Evolutionary conservation across 2,329 filamentous ascomycete genomes (phyloP).

Genomic region (Aspergillus sp.): DNA sequence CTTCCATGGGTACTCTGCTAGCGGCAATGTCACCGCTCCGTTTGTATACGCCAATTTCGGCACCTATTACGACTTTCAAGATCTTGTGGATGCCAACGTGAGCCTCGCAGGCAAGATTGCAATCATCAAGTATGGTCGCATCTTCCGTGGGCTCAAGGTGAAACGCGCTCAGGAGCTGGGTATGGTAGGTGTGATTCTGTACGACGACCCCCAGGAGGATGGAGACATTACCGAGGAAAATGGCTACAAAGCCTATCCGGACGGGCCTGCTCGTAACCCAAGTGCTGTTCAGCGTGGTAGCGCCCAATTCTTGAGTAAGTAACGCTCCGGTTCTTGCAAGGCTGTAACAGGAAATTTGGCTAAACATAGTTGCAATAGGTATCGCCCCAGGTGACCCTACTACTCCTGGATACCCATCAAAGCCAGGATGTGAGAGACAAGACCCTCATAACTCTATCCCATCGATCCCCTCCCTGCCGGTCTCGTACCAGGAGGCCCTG

Average conservation of each 20-base stretch:
- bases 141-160: constrained; percentile 88
- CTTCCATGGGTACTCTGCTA: constrained; percentile 94
- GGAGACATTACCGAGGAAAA: constrained; percentile 77
- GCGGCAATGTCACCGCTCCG: constrained; percentile 82
- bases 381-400: constrained; percentile 73
- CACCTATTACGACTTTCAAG: constrained; percentile 80
- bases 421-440: constrained; percentile 77
- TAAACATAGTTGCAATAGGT: constrained; percentile 36
- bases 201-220: constrained; percentile 87
- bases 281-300: constrained; percentile 89
- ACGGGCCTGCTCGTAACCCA: constrained; percentile 82
- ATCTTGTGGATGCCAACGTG: constrained; percentile 72
- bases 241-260: constrained; percentile 74
- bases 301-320: constrained; percentile 73
- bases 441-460: constrained; percentile 71
- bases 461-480: constrained; percentile 83
- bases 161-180: constrained; percentile 89
- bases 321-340: neutral
- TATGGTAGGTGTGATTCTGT: constrained; percentile 81
- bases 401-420: constrained; percentile 89
- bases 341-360: neutral
- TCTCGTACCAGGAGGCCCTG: constrained; percentile 83
- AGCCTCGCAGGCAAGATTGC: constrained; percentile 82
- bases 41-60: constrained; percentile 93
- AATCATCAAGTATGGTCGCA: constrained; percentile 77